phyloP scores from a whole-genome alignment of 2,329 filamentous ascomycete species.

The Colletotrichum sp. region DNA sequence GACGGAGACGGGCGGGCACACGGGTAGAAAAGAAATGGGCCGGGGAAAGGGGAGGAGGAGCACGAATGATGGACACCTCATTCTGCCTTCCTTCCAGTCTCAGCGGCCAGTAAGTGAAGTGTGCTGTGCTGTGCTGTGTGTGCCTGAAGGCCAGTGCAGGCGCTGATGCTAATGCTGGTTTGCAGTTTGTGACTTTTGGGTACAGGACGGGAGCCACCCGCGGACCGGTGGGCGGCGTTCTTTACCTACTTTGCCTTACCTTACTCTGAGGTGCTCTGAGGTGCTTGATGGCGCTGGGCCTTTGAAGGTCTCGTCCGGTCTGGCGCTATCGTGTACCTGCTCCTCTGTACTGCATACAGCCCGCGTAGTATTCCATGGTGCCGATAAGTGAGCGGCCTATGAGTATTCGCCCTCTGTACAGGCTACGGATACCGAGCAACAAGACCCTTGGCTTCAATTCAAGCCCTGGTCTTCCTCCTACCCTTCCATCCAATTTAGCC shows the following conservation, averaged over 20 bases:
- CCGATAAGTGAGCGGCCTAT: neutral
- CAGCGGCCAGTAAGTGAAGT: neutral
- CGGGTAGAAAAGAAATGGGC: conserved; percentile 5
- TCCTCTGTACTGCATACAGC: neutral
- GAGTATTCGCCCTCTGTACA: neutral
- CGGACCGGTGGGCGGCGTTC: neutral
- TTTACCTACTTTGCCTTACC: neutral
- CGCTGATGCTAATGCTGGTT: neutral
- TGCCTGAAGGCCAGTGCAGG: neutral
- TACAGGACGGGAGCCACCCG: neutral
- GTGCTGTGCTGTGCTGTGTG: neutral
- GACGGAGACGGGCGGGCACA: neutral
- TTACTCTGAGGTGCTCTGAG: neutral
- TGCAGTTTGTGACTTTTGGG: neutral
- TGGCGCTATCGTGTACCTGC: neutral
- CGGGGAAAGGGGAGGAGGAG: conserved; percentile 1
- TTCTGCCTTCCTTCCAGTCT: neutral
- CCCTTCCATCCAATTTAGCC: neutral
- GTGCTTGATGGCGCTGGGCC: neutral
- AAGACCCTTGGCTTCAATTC: neutral
- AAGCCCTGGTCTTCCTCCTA: neutral
- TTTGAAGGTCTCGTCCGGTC: neutral
- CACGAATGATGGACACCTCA: neutral
- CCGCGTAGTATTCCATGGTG: neutral
- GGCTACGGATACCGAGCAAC: neutral